A percentile compares a stretch with the other conserved stretches of the same genome.
These are phyloP conservation scores for Alternaria sp. DNA, from an alignment of 2,329 filamentous ascomycete genomes.

Conservation along the genomic window DNA sequence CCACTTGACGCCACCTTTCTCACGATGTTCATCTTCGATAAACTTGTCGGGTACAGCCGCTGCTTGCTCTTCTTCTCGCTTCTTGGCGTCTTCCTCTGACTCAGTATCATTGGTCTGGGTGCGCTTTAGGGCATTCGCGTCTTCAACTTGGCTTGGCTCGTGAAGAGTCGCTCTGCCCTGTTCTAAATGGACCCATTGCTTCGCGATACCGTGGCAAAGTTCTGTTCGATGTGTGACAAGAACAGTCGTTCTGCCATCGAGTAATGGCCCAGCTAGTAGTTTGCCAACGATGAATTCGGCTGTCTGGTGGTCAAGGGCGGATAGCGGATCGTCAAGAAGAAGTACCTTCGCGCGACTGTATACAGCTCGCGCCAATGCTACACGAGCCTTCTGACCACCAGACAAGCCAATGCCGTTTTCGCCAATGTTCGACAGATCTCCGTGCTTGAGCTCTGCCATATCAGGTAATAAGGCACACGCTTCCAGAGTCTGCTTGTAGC, in stretches of 20 bases:
- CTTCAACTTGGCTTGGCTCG: slow-evolving; percentile 53
- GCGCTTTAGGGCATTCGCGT: slow-evolving; percentile 52
- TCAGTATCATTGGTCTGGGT: slow-evolving; percentile 46
- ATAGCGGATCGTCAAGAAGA: slow-evolving; percentile 65
- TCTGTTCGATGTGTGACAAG: slow-evolving; percentile 72
- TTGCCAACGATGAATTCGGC: slow-evolving; percentile 66
- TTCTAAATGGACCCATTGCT: slow-evolving; percentile 74
- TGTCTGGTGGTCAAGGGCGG: slow-evolving; percentile 68
- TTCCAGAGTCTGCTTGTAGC: slow-evolving; percentile 72
- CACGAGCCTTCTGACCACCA: slow-evolving; percentile 66
- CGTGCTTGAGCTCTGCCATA: slow-evolving; percentile 67
- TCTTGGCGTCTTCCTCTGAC: slow-evolving; percentile 45
- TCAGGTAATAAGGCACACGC: slow-evolving; percentile 68
- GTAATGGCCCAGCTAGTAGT: slow-evolving; percentile 62
- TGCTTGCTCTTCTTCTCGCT: slow-evolving; percentile 47
- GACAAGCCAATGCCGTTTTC: slow-evolving; percentile 68
- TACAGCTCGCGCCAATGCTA: slow-evolving; percentile 66
- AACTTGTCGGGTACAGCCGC: slow-evolving; percentile 73
- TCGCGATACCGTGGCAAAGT: slow-evolving; percentile 73
- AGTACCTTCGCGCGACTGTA: slow-evolving; percentile 63
- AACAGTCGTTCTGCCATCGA: slow-evolving; percentile 61
- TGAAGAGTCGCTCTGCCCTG: slow-evolving; percentile 61
- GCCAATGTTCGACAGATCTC: slow-evolving; percentile 67
- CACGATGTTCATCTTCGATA: slow-evolving; percentile 77
- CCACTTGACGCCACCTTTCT: slow-evolving; percentile 75